A percentile compares a stretch with the other conserved stretches of the same genome.
Evolutionary conservation across 2,329 filamentous ascomycete species (phyloP).

Genomic region (Aspergillus aculeatinus): DNA sequence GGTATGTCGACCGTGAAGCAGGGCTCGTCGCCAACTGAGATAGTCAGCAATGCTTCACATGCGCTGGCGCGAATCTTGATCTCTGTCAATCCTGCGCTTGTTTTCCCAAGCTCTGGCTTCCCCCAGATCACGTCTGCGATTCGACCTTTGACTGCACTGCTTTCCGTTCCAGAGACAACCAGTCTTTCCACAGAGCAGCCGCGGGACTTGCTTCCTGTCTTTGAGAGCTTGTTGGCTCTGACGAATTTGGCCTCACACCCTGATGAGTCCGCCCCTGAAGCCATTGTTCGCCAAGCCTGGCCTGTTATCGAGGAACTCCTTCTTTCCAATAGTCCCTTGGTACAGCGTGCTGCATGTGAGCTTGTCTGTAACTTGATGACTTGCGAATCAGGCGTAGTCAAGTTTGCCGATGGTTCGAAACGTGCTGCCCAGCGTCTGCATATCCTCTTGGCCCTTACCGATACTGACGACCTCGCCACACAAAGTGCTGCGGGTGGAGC

Average conservation of each 20-base stretch:
- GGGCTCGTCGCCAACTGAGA: constrained; percentile 42
- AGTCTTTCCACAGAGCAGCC: constrained; percentile 53
- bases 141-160: constrained; percentile 72
- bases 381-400: constrained; percentile 45
- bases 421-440: constrained; percentile 74
- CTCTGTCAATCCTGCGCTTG: constrained; percentile 76
- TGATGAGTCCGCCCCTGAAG: constrained; percentile 55
- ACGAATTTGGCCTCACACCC: constrained; percentile 80
- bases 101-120: constrained; percentile 76
- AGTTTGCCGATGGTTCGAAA: constrained; percentile 55
- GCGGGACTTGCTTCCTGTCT: constrained; percentile 80
- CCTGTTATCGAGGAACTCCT: constrained; percentile 78
- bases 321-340: constrained; percentile 69
- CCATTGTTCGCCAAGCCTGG: constrained; percentile 74
- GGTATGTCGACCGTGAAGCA: constrained; percentile 56
- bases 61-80: constrained; percentile 83
- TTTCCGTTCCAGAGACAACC: constrained; percentile 62
- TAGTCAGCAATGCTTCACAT: constrained; percentile 65
- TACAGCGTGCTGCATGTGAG: constrained; percentile 82
- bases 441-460: constrained; percentile 81
- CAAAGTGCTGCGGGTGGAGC: constrained; percentile 84
- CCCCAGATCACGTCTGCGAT: constrained; percentile 75
- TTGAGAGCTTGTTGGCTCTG: constrained; percentile 85
- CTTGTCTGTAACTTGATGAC: constrained; percentile 80
- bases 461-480: constrained; percentile 77